phyloP scores from a whole-genome alignment of 306 rosid species.

The Vigna reflexopilosa region DNA sequence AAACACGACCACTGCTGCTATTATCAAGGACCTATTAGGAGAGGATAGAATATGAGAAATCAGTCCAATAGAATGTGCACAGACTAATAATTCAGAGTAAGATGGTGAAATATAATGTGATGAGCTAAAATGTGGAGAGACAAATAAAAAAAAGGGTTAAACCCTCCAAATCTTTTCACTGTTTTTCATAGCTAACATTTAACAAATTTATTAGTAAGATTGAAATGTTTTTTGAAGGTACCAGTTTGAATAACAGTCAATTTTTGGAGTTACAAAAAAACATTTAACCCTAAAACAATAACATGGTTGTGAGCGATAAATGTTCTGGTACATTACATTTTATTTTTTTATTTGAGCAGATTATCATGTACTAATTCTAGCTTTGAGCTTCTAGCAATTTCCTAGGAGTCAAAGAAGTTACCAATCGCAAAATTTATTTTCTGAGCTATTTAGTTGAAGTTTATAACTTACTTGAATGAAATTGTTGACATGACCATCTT shows the following conservation, averaged over 20 bases:
- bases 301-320: not conserved
- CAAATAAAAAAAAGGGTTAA: not conserved
- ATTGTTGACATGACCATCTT: conserved; percentile 91
- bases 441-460: conserved; percentile 33
- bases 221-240: too few species aligned
- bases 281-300: too few species aligned
- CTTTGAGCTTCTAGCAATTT: not conserved
- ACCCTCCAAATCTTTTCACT: too few species aligned
- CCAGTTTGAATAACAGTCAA: too few species aligned
- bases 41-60: conserved; percentile 33
- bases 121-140: conserved; percentile 16
- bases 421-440: not conserved
- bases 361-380: not conserved
- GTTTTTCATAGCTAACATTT: too few species aligned
- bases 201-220: too few species aligned
- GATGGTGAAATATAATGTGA: not conserved
- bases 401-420: conserved; percentile 21
- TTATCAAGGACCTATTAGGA: conserved; percentile 67
- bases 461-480: conserved; percentile 64
- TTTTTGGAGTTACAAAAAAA: too few species aligned
- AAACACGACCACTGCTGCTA: conserved; percentile 49
- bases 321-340: conserved; percentile 1
- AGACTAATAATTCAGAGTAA: conserved; percentile 9
- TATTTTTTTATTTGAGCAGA: conserved; percentile 2
- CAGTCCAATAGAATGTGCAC: conserved; percentile 19